Conservation (phyloP, 2,329 filamentous ascomycete species). For the Ceratocystis ficicola region DNA sequence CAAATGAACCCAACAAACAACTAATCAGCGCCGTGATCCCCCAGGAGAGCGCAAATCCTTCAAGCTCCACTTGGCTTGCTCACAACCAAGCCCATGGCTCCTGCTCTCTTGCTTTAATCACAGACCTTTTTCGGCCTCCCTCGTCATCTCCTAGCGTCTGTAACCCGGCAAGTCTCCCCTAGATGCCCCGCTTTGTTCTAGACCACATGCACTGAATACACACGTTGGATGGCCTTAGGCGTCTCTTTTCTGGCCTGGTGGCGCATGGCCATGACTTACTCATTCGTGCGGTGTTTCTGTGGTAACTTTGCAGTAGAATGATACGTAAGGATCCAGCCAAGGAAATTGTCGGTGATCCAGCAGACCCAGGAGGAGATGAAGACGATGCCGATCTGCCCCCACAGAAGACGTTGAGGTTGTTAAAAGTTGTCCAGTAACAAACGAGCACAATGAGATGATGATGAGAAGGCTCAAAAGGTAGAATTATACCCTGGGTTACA, state of each 20-base stretch:
- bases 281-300: too few species aligned
- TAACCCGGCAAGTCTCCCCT: background rate
- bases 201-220: constrained; percentile 1
- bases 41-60: constrained; percentile 2
- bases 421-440: background rate
- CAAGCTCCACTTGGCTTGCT: background rate
- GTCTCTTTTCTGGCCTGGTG: background rate
- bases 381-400: background rate
- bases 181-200: constrained; percentile 13
- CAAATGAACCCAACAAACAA: background rate
- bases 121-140: constrained; percentile 3
- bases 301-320: background rate
- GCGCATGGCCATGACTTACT: background rate
- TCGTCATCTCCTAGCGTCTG: background rate
- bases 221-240: background rate
- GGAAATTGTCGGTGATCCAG: background rate
- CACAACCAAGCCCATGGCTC: background rate
- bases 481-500: too few species aligned
- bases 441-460: background rate
- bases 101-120: constrained; percentile 3
- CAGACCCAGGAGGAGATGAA: background rate
- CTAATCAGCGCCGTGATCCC: background rate
- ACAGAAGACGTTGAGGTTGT: background rate
- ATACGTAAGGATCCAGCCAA: background rate
- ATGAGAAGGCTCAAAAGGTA: background rate